Evolutionary conservation across 345 rosid genomes (phyloP).

Genomic region (Citropsis articulata): DNA sequence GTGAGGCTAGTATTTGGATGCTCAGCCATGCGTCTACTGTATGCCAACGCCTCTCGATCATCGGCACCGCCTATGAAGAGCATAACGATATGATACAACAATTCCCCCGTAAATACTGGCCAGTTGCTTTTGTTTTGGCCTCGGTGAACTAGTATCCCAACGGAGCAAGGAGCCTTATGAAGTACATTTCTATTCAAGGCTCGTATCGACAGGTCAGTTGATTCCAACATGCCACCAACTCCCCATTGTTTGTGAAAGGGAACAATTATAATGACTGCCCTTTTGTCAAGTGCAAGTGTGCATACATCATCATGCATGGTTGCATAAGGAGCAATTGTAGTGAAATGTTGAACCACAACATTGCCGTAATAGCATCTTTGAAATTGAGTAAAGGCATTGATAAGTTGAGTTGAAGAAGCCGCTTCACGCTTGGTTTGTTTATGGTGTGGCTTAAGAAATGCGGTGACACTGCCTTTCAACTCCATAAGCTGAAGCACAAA

Average conservation of each 20-base stretch:
- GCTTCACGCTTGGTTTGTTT: neutral
- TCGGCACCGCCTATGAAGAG: slow-evolving; percentile 33
- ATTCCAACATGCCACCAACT: neutral
- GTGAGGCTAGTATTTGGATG: slow-evolving; percentile 22
- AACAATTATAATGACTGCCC: slow-evolving; percentile 16
- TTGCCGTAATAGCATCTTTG: slow-evolving; percentile 2
- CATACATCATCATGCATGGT: slow-evolving; percentile 31
- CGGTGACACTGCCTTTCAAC: slow-evolving; percentile 29
- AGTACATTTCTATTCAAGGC: slow-evolving; percentile 17
- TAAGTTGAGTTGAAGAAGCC: neutral
- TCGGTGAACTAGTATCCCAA: slow-evolving; percentile 11
- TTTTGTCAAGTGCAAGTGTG: slow-evolving; percentile 24
- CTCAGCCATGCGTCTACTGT: slow-evolving; percentile 19
- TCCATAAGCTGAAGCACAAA: slow-evolving; percentile 31
- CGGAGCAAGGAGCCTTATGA: slow-evolving; percentile 20
- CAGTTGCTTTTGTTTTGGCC: neutral
- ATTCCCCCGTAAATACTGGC: neutral
- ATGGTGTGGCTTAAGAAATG: slow-evolving; percentile 23
- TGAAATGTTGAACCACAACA: slow-evolving; percentile 23
- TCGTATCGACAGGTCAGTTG: neutral
- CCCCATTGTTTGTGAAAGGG: slow-evolving; percentile 27
- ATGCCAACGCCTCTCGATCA: slow-evolving; percentile 28
- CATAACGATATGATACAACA: slow-evolving; percentile 2
- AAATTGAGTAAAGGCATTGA: slow-evolving; percentile 26
- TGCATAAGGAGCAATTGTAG: slow-evolving; percentile 25